phyloP scores from a whole-genome alignment of 345 rosid genomes.

The Xanthoceras sorbifolium region DNA sequence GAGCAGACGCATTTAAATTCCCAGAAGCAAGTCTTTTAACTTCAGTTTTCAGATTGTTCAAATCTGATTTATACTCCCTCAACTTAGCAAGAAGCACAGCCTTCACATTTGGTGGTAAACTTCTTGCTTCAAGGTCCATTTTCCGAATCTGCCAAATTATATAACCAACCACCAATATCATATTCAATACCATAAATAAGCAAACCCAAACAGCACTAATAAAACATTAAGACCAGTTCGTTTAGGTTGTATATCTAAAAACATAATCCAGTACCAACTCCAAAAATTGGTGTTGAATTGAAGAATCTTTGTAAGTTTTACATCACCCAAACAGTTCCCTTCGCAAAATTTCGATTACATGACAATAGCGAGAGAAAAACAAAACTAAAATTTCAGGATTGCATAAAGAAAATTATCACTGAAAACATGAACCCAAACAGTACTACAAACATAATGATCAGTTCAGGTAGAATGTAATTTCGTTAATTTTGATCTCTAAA shows the following conservation, averaged over 20 bases:
- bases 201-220: background rate
- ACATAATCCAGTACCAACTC: background rate
- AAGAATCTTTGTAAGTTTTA: background rate
- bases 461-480: no score
- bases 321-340: no score
- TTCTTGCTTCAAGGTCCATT: slow-evolving; percentile 92
- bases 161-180: slow-evolving; percentile 9
- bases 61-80: slow-evolving; percentile 84
- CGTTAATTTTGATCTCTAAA: background rate
- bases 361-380: no score
- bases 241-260: background rate
- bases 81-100: slow-evolving; percentile 73
- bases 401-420: no score
- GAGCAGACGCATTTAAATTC: slow-evolving; percentile 53
- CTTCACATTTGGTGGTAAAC: slow-evolving; percentile 65
- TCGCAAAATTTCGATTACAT: no score
- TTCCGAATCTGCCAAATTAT: slow-evolving; percentile 55
- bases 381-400: no score
- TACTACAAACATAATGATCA: no score
- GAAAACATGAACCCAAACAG: no score
- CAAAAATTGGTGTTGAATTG: background rate
- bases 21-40: slow-evolving; percentile 63
- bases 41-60: slow-evolving; percentile 78
- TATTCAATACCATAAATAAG: slow-evolving; percentile 8
- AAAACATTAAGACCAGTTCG: background rate